Conservation (phyloP, 2,329 filamentous ascomycete species). For the Sarocladiaceae sp. region DNA sequence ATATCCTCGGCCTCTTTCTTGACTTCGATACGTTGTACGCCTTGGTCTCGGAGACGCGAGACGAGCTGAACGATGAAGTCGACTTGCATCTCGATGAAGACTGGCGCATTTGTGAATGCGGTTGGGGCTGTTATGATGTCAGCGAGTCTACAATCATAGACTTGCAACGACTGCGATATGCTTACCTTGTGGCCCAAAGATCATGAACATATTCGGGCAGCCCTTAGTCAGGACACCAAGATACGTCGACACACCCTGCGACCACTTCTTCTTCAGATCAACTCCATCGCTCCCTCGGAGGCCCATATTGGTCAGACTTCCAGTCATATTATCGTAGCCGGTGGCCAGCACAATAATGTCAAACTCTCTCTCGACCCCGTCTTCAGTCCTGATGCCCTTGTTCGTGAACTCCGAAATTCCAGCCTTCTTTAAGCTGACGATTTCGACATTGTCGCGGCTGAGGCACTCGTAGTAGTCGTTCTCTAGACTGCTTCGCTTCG, state of each 20-base stretch:
- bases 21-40: slow-evolving; percentile 25
- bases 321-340: slow-evolving; percentile 38
- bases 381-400: slow-evolving; percentile 32
- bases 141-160: too few relatives aligned
- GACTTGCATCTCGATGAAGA: slow-evolving; percentile 34
- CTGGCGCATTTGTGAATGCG: slow-evolving; percentile 34
- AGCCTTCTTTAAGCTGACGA: slow-evolving; percentile 40
- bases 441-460: slow-evolving; percentile 39
- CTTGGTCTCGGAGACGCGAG: slow-evolving; percentile 23
- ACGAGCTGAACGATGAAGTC: slow-evolving; percentile 32
- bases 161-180: too few relatives aligned
- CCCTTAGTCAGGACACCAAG: slow-evolving; percentile 35
- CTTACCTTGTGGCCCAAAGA: slow-evolving; percentile 31
- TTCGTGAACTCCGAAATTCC: slow-evolving; percentile 35
- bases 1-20: slow-evolving; percentile 23
- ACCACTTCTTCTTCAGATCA: slow-evolving; percentile 32
- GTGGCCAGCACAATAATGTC: slow-evolving; percentile 30
- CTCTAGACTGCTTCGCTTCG: slow-evolving; percentile 42
- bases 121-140: too few relatives aligned
- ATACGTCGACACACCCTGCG: slow-evolving; percentile 27
- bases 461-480: slow-evolving; percentile 45
- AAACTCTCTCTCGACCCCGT: slow-evolving; percentile 24
- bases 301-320: slow-evolving; percentile 33
- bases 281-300: slow-evolving; percentile 27
- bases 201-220: slow-evolving; percentile 44